Base-by-base conservation (phyloP, 1,284 basidiomycete genomes). In the Cerioporus squamosus region DNA sequence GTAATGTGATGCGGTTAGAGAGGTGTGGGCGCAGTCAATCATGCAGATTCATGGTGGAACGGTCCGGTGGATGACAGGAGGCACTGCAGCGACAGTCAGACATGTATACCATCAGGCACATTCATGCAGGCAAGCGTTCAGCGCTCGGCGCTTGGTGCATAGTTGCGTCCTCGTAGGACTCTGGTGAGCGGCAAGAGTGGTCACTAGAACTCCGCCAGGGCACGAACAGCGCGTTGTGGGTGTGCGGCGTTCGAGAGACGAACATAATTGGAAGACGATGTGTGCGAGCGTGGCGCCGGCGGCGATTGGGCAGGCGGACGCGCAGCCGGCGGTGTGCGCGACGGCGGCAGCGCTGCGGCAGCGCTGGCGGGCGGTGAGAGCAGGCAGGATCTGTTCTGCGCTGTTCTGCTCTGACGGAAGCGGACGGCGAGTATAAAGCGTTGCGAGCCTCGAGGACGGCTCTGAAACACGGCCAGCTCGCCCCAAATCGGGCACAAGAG, bases 401-500 rank as follows among this genome's bases (percentile, higher is more conserved):
- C 33, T 36, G 33, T 36, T 36, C 22, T 36, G 33, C 12, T 36
- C 22, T 14, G 33, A 15, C 7, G 38, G n/a, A n/a, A n/a, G n/a
- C 14, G 6, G 6, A 40, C 7, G 29, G 40, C 10, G 38, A 52
- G 17, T 53, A 56, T 56, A 57, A 60, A 53, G 54, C 47, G 47
- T 48, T 24, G 50, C 5, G 50, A 53, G 49, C 44, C 53, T 36
- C 45, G 53, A 47, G 31, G 26, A 6, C 26, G 6, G 26, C 26
- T 29, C 26, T 54, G 59, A 57, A 44, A 57, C 55, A 52, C 49
- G 57, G 33, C 56, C 45, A 47, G 45, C 33, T 42, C 40, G 12
- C 38, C 7, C 62, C 62, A 57, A 55, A 61, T 45, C 39, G 62
- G 62, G 62, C n/a, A 64, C 62, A 64, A 64, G 62, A 61, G 59